Conservation (phyloP, 2,329 filamentous ascomycete genomes). For the Arthrobotrys iridis region DNA sequence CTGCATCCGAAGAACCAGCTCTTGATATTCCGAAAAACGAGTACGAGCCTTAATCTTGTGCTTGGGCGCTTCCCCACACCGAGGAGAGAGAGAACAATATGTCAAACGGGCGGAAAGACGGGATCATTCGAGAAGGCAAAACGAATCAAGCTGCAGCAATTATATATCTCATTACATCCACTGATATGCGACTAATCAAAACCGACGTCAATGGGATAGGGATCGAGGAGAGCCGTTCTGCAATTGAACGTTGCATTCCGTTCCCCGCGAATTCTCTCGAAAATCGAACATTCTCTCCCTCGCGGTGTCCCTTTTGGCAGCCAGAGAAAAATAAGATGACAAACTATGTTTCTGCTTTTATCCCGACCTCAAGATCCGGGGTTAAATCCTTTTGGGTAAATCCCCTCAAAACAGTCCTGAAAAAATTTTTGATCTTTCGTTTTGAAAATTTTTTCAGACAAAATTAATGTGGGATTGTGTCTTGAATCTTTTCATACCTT, state of each 20-base stretch:
- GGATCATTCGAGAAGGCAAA: slow-evolving; percentile 48
- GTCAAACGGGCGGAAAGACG: slow-evolving; percentile 33
- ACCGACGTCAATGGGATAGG: slow-evolving; percentile 31
- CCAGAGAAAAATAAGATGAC: background rate
- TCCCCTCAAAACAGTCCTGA: slow-evolving; percentile 16
- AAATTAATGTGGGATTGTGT: slow-evolving; percentile 46
- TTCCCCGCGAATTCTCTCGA: slow-evolving; percentile 47
- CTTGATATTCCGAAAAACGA: slow-evolving; percentile 40
- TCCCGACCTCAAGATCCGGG: slow-evolving; percentile 1
- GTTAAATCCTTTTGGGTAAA: slow-evolving; percentile 35
- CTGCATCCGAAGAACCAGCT: slow-evolving; percentile 33
- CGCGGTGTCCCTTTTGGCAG: slow-evolving; percentile 43
- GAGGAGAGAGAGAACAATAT: background rate
- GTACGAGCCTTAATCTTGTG: slow-evolving; percentile 27
- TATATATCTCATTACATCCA: slow-evolving; percentile 39
- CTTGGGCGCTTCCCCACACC: slow-evolving; percentile 40
- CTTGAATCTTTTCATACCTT: slow-evolving; percentile 31
- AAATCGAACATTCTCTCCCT: slow-evolving; percentile 28
- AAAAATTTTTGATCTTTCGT: slow-evolving; percentile 10
- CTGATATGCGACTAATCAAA: slow-evolving; percentile 27
- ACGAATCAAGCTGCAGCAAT: slow-evolving; percentile 20
- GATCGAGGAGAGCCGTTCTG: slow-evolving; percentile 33
- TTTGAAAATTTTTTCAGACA: slow-evolving; percentile 21
- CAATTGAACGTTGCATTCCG: slow-evolving; percentile 54
- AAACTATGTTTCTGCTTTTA: slow-evolving; percentile 6